Base-by-base conservation (phyloP, 2,329 filamentous ascomycete genomes). In the Alternaria novae-zelandiae region DNA sequence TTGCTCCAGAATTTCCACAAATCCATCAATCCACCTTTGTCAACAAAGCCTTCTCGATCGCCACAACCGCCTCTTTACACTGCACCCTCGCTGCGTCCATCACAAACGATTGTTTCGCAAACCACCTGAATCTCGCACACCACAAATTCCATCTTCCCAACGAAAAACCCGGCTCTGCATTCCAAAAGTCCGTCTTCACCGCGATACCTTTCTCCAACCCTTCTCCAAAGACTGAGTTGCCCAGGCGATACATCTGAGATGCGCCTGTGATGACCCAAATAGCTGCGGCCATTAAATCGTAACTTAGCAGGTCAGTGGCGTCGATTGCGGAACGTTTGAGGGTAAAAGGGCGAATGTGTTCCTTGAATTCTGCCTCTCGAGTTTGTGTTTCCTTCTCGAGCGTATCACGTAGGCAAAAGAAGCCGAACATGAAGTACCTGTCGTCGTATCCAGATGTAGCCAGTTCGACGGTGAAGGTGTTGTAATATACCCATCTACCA, bases 121-220 rank as follows among this genome's bases (percentile, higher is more conserved):
- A 51, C 10, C 10, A 3, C 0, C 20, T 1, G 2, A 51, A 51
- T 0, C 47, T 32, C 0, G 26, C 3, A 20, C 2, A 2, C 47
- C 47, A 51, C n/a, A 2, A 0, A 6, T n/a, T 23, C 47, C 47
- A 51, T 2, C 47, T 26, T 28, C 47, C 25, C n/a, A 1, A 2
- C 25, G 47, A 51, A 3, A 51, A 30, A 0, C 47, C 47, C 20
- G 47, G 47, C 0, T 51, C 1, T 23, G 26, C 25, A 21, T 51
- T 0, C 47, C 47, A 51, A 17, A 51, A 3, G 10, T 51, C 47
- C 15, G 47, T 51, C 0, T 51, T 0, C 47, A 51, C 13, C n/a
- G 47, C 47, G 0, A 51, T 17, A 0, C 47, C 47, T 20, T 26
- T 51, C 47, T 51, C 0, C 47, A 26, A 21, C 2, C 3, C 47